These are phyloP conservation scores for Calonectria ilicicola DNA, from an alignment of 2,329 filamentous ascomycete genomes.

Conservation along the genomic window DNA sequence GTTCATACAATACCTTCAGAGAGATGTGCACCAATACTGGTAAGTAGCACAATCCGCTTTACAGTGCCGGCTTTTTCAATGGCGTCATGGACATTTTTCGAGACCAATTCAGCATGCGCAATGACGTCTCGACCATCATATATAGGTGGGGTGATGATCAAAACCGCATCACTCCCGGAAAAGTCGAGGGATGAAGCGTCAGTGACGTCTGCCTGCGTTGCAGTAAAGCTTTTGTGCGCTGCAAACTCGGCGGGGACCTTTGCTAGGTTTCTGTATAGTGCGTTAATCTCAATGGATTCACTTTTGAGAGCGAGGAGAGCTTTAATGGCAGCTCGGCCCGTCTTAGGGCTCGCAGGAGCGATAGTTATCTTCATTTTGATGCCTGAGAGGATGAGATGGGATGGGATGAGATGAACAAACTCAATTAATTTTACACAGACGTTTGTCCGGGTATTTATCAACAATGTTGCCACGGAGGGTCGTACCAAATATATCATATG, in stretches of 20 bases:
- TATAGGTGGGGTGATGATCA: slow-evolving; percentile 47
- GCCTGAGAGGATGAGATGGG: too few species aligned
- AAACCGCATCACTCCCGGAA: slow-evolving; percentile 42
- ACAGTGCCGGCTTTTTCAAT: slow-evolving; percentile 40
- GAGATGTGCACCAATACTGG: slow-evolving; percentile 49
- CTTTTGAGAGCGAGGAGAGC: slow-evolving; percentile 35
- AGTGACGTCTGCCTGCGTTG: slow-evolving; percentile 44
- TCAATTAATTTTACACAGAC: background rate
- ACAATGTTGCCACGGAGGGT: background rate
- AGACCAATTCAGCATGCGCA: slow-evolving; percentile 29
- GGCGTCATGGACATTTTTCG: slow-evolving; percentile 45
- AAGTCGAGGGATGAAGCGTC: slow-evolving; percentile 47
- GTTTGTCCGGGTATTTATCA: background rate
- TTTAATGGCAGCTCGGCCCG: slow-evolving; percentile 45
- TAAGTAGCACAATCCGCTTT: slow-evolving; percentile 46
- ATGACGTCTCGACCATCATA: slow-evolving; percentile 42
- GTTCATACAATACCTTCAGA: slow-evolving; percentile 45
- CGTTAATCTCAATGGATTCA: slow-evolving; percentile 33
- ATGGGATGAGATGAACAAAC: background rate
- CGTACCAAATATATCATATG: background rate
- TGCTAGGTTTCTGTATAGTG: slow-evolving; percentile 44
- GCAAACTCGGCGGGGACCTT: slow-evolving; percentile 46
- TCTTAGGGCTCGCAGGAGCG: slow-evolving; percentile 48
- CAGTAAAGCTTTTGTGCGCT: slow-evolving; percentile 39
- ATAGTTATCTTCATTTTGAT: slow-evolving; percentile 36